phyloP scores from a whole-genome alignment of 1,284 basidiomycete species.

The Cystobasidium sp. region DNA sequence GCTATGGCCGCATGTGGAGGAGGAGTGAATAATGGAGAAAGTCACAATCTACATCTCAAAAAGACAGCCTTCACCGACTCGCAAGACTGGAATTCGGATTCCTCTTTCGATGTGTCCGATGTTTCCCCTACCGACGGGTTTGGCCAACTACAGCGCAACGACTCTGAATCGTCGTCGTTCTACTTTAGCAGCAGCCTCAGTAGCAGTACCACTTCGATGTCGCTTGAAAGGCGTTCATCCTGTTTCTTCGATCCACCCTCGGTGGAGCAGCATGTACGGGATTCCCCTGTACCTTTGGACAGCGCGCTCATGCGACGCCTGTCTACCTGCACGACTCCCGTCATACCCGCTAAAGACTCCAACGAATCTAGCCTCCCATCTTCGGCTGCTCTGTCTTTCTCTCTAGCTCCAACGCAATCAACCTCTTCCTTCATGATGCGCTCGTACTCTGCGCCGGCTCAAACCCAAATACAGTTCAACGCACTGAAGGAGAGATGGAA shows the following conservation, averaged over 20 bases:
- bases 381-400: neutral
- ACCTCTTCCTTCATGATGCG: conserved; percentile 36
- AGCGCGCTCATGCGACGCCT: conserved; percentile 10
- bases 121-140: neutral
- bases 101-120: conserved; percentile 21
- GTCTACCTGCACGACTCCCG: conserved; percentile 12
- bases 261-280: neutral
- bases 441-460: conserved; percentile 38
- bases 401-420: conserved; percentile 13
- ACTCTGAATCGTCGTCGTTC: conserved; percentile 3
- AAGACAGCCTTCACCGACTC: neutral
- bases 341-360: neutral
- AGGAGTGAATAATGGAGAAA: neutral
- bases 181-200: conserved; percentile 5
- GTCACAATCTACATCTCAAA: neutral
- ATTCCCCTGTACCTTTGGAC: conserved; percentile 24
- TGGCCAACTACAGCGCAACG: neutral
- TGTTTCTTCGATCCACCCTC: conserved; percentile 32
- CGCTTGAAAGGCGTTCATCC: conserved; percentile 27
- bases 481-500: conserved; percentile 31
- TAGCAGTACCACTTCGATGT: conserved; percentile 22
- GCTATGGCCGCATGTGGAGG: conserved; percentile 17
- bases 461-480: conserved; percentile 25
- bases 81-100: conserved; percentile 15
- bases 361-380: neutral